Percentiles rank a stretch among this genome's conserved stretches.
Evolutionary conservation across 345 rosid species (phyloP).

Genomic region (Capsella bursapastoris): DNA sequence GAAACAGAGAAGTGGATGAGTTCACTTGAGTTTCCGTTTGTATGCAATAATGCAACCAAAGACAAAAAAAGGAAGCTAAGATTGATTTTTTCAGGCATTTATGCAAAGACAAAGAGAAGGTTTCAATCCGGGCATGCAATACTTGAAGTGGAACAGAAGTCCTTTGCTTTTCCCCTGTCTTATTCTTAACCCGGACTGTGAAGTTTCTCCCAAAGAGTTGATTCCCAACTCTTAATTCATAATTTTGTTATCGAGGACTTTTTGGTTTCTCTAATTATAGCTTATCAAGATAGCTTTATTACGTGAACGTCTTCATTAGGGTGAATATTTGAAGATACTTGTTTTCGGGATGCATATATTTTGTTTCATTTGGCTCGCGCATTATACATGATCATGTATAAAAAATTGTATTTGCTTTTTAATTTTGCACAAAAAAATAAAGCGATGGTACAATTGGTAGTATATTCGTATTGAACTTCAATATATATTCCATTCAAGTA

Average conservation of each 20-base stretch:
- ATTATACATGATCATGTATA: background rate
- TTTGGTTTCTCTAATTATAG: background rate
- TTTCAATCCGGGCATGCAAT: background rate
- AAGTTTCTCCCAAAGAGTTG: slow-evolving; percentile 4
- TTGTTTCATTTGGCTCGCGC: background rate
- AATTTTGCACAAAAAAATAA: background rate
- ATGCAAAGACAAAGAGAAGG: background rate
- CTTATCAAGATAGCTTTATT: background rate
- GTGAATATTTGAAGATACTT: background rate
- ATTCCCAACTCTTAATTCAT: background rate
- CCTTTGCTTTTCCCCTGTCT: background rate
- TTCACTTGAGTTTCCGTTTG: background rate
- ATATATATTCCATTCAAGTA: background rate
- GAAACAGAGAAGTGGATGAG: background rate
- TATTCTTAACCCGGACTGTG: background rate
- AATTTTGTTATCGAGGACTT: background rate
- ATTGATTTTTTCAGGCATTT: background rate
- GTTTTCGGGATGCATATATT: background rate
- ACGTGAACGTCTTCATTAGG: background rate
- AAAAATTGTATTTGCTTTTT: background rate
- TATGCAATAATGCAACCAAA: background rate
- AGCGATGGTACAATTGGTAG: background rate
- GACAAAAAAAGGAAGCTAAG: background rate
- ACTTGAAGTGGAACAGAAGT: background rate
- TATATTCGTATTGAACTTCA: background rate